Evolutionary conservation across 208 protist species (phyloP).

Genomic region (Leptomonas pyrrhocoris): DNA sequence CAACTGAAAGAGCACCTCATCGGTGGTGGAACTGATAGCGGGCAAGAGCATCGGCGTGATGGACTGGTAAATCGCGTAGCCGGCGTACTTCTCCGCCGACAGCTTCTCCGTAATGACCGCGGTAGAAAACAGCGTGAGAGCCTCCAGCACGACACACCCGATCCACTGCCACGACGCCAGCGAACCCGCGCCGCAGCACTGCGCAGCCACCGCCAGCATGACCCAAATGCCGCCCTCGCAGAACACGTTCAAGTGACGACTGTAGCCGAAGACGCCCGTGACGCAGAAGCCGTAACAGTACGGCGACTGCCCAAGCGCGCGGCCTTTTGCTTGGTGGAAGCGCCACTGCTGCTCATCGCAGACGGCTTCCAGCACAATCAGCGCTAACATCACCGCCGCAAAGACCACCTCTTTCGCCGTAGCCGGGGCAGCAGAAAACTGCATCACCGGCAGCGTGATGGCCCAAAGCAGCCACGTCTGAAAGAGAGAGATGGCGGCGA

Average conservation of each 20-base stretch:
- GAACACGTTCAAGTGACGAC: conserved; percentile 78
- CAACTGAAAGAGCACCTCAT: conserved; percentile 37
- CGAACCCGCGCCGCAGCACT: conserved; percentile 14
- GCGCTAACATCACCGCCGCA: conserved; percentile 27
- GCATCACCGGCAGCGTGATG: conserved; percentile 67
- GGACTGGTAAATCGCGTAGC: conserved; percentile 67
- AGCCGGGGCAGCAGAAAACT: conserved; percentile 35
- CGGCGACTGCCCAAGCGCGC: not conserved
- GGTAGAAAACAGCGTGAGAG: conserved; percentile 60
- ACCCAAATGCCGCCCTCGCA: conserved; percentile 71
- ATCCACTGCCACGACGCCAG: conserved; percentile 50
- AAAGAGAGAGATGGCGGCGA: conserved; percentile 68
- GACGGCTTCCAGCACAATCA: conserved; percentile 57
- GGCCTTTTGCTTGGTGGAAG: conserved; percentile 60
- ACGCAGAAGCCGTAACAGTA: conserved; percentile 69
- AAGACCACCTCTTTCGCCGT: conserved; percentile 41
- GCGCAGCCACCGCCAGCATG: conserved; percentile 48
- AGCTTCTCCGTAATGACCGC: conserved; percentile 61
- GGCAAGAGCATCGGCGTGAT: conserved; percentile 83
- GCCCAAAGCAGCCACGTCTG: conserved; percentile 76
- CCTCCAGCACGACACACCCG: conserved; percentile 45
- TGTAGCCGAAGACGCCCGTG: conserved; percentile 77
- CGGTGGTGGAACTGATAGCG: conserved; percentile 49
- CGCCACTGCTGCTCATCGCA: conserved; percentile 82
- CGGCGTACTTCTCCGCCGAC: conserved; percentile 61